Evolutionary conservation across 352 stramenopile genomes (phyloP).

Genomic region (Phytopythium oedochilum): DNA sequence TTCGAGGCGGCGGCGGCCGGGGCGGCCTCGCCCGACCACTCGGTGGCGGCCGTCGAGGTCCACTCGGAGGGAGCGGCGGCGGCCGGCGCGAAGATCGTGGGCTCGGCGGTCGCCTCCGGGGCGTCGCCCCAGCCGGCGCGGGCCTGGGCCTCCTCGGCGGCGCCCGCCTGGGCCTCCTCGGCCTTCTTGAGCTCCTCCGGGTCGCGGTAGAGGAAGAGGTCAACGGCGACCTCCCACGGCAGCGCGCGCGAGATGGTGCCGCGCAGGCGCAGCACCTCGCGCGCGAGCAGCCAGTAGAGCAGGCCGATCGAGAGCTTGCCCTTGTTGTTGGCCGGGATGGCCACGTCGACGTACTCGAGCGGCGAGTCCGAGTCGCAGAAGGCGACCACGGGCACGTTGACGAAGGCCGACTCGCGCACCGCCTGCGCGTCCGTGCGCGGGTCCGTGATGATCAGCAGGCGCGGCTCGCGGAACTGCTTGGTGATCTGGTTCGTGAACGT

Average conservation of each 20-base stretch:
- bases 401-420: constrained; percentile 98
- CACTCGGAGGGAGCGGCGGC: constrained; percentile 55
- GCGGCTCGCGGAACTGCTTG: constrained; percentile 99
- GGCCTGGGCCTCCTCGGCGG: constrained; percentile 63
- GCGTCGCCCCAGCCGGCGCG: constrained; percentile 73
- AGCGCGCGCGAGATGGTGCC: constrained; percentile 93
- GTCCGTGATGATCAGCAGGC: constrained; percentile 99
- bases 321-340: constrained; percentile 99
- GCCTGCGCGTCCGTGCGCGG: constrained; percentile 96
- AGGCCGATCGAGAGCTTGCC: constrained; percentile 99
- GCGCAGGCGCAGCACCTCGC: constrained; percentile 97
- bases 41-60: constrained; percentile 52
- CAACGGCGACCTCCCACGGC: constrained; percentile 98
- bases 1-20: constrained; percentile 35
- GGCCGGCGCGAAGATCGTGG: constrained; percentile 49
- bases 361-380: constrained; percentile 99
- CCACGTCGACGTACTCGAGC: constrained; percentile 98
- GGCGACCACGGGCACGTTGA: constrained; percentile 99
- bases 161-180: constrained; percentile 94
- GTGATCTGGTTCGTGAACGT: constrained; percentile 99
- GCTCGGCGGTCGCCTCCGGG: constrained; percentile 42
- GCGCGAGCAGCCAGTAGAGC: constrained; percentile 99
- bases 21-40: constrained; percentile 77
- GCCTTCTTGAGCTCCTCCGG: constrained; percentile 99
- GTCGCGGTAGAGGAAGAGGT: constrained; percentile 99